Percentiles rank a stretch among this genome's conserved stretches.
These are phyloP conservation scores for Leishmania turanica DNA, from an alignment of 208 protist species.

Conservation along the genomic window DNA sequence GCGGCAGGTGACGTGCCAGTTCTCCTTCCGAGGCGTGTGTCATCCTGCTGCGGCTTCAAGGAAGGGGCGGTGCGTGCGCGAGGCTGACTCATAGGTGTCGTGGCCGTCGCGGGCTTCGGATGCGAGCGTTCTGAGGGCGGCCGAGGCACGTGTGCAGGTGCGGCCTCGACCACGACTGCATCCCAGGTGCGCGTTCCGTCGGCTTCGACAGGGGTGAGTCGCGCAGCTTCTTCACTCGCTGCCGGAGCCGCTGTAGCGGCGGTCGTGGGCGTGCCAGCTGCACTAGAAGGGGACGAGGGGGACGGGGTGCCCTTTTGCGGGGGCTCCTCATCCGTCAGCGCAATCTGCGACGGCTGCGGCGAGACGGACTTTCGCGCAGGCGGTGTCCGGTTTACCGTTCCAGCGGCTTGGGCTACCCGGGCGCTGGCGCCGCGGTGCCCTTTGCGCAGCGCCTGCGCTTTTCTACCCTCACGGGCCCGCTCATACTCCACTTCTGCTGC, in stretches of 20 bases:
- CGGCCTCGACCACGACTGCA: not conserved
- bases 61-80: constrained; percentile 3
- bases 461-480: constrained; percentile 23
- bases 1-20: not conserved
- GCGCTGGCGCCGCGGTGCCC: constrained; percentile 1
- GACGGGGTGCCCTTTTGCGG: not conserved
- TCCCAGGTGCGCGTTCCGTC: not conserved
- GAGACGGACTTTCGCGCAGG: not conserved
- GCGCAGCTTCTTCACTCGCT: not conserved
- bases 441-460: constrained; percentile 13
- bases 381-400: not conserved
- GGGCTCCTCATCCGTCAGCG: not conserved
- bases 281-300: not conserved
- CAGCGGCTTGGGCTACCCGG: not conserved
- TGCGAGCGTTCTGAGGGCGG: not conserved
- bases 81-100: not conserved
- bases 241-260: not conserved
- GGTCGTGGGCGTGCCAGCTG: not conserved
- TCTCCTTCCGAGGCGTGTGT: not conserved
- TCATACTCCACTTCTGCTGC: constrained; percentile 67
- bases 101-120: not conserved
- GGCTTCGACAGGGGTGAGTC: not conserved
- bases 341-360: not conserved
- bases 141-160: not conserved
- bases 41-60: not conserved